Evolutionary conservation across 257 asterid genomes (phyloP), one percentile per base, ranked within the genome.

Genomic region (Rubia yunnanensis): DNA sequence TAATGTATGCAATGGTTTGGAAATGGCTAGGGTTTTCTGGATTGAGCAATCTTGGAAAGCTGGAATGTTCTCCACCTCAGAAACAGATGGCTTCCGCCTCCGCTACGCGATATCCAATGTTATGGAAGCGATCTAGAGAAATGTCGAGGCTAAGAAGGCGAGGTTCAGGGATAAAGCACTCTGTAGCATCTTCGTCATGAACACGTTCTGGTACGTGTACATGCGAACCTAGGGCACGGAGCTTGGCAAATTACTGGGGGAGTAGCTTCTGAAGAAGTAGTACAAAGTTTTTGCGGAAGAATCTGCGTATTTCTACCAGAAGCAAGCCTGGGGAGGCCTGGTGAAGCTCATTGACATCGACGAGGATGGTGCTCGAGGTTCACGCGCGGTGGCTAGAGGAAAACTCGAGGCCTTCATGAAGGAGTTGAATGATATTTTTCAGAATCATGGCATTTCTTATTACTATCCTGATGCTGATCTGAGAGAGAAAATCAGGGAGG

Each of bases 121-220:
- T 32, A 79, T 87, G 94, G 97, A 87, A 71, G 94, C 95, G 0
- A 78, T 87, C 8, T 82, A 76, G 82, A 78, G 97, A 64, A 87
- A 87, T 46, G 56, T 84, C 4, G 97, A 87, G 69, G 44, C 83
- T 0, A 83, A 87, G 65, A 87, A 67, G 55, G 58, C 68, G 7
- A 62, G 79, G 10, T 87, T 75, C 66, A 89, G 80, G 70, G 95
- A 87, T 20, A 85, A 73, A 75, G 76, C 86, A 5, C 64, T 82
- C 3, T 76, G 83, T 1, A 85, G 81, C 5, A 73, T 89, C 23
- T 89, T 80, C 41, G 72, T 76, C 5, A 85, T 89, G 94, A 89
- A 89, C 65, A 77, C 89, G 0, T 85, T 79, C n/a, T 87, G 96
- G 95, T 89, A 85, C 68, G 82, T 89, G 5, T 87, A 87, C 83